A percentile compares a stretch with the other conserved stretches of the same genome.
These are phyloP conservation scores for Pleurotus salmoneostramineus DNA, from an alignment of 768 basidiomycete species.

Conservation along the genomic window DNA sequence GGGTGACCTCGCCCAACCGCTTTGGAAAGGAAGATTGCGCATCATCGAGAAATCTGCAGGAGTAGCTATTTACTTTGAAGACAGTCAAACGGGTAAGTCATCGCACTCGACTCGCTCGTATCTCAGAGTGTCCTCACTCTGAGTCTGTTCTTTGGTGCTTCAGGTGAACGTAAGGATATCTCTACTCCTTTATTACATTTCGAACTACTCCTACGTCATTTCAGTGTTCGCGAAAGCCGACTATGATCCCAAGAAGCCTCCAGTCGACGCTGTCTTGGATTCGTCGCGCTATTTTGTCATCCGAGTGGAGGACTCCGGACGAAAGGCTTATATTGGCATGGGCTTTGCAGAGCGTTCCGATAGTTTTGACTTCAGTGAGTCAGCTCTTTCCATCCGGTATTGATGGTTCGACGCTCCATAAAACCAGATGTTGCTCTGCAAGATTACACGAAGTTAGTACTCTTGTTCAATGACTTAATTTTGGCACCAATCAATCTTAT, in stretches of 20 bases:
- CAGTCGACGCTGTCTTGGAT: constrained; percentile 93
- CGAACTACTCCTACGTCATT: constrained; percentile 14
- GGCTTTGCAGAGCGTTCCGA: constrained; percentile 87
- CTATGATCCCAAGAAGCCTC: constrained; percentile 75
- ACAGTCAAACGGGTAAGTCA: constrained; percentile 66
- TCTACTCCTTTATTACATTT: constrained; percentile 9
- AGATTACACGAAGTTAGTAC: constrained; percentile 73
- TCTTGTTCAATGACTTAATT: neutral
- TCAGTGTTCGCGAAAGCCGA: constrained; percentile 84
- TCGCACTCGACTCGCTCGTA: neutral
- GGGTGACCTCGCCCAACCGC: constrained; percentile 77
- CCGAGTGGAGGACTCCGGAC: constrained; percentile 82
- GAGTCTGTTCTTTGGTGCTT: neutral
- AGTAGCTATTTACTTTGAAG: constrained; percentile 77
- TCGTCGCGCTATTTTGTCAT: constrained; percentile 95
- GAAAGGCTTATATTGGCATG: constrained; percentile 91
- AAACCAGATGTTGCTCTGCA: constrained; percentile 77
- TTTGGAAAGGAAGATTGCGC: constrained; percentile 92
- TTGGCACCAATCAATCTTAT: constrained; percentile 8
- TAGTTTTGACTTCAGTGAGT: constrained; percentile 89
- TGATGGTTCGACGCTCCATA: neutral
- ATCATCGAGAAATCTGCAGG: constrained; percentile 74
- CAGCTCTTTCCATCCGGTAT: constrained; percentile 2
- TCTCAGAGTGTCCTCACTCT: neutral
- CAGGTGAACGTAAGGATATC: constrained; percentile 65